Base-by-base conservation (phyloP, 2,329 filamentous ascomycete species). In the Sclerotinia nivalis region DNA sequence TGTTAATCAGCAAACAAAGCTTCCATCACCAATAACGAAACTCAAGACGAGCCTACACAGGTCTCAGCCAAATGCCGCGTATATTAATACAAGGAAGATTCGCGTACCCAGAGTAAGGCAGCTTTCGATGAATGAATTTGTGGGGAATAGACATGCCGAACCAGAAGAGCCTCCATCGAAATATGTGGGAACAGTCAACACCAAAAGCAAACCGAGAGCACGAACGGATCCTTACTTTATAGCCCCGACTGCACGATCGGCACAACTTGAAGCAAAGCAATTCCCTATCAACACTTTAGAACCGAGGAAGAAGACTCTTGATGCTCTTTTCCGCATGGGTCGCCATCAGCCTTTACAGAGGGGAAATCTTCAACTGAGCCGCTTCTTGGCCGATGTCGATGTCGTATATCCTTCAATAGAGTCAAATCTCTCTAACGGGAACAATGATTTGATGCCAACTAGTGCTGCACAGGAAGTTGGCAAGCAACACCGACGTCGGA, bases 181-280 rank as follows among this genome's bases (percentile, higher is more conserved):
- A 18, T 22, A 43, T 28, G 34, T 31, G 54, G 20, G 12, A 67
- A 58, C 47, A 20, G 20, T 40, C 54, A 61, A 6, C 22, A 28
- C 8, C 22, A 68, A 52, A 18, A 40, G 22, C 22, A 49, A 58
- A 28, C 43, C 10, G n/a, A 52, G 31, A 13, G 3, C 34, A 22
- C 52, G 75, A 56, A 66, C 71, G 68, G 71, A 72, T 70, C 70
- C 47, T 71, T 70, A 59, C 68, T 55, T 55, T 75, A 73, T 15
- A 79, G 40, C 70, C 34, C 60, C 70, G 59, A 22, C 68, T 22
- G 71, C 68, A 67, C 74, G 86, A 66, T 86, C 85, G 28, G 88
- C 87, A 7, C 87, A 88, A 72, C 79, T 90, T 13, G 88, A 90
- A 75, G 82, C 80, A 43, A 80, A 74, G 31, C 77, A 77, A 10